Evolutionary conservation across 1,284 basidiomycete genomes (phyloP).

Genomic region (Marasmius oreades): DNA sequence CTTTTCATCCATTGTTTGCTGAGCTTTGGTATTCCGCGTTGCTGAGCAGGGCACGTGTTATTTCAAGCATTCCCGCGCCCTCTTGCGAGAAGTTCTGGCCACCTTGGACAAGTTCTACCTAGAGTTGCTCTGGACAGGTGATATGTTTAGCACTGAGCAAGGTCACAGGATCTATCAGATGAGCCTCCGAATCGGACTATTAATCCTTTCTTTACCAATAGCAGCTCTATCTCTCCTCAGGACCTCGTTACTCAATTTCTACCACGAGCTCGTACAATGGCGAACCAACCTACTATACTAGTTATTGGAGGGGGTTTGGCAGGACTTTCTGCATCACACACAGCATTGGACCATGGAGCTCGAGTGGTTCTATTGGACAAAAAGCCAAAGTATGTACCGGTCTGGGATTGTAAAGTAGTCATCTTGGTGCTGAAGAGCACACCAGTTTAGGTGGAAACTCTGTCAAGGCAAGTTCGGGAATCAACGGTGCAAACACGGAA

Average conservation of each 20-base stretch:
- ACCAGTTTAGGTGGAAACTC: constrained; percentile 67
- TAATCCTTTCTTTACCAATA: neutral
- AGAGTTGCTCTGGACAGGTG: too few species aligned
- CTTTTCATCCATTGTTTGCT: too few species aligned
- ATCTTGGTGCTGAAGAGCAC: neutral
- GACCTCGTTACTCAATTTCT: neutral
- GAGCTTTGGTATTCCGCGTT: too few species aligned
- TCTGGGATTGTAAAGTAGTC: neutral
- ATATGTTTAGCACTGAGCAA: too few species aligned
- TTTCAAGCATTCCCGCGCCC: too few species aligned
- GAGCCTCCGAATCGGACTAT: neutral
- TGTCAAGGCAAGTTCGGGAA: constrained; percentile 79
- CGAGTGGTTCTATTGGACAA: constrained; percentile 78
- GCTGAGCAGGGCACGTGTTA: too few species aligned
- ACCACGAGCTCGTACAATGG: neutral
- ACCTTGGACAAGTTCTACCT: too few species aligned
- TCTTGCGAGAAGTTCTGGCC: too few species aligned
- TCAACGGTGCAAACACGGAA: constrained; percentile 76
- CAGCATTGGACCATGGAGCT: constrained; percentile 78
- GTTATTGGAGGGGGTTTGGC: constrained; percentile 79
- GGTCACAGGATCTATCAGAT: neutral
- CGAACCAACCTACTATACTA: constrained; percentile 32
- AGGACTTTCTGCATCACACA: constrained; percentile 77
- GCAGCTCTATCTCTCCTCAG: neutral
- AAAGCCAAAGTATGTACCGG: constrained; percentile 38